Evolutionary conservation across 2,329 filamentous ascomycete species (phyloP).

Genomic region (Achaetomium macrosporum): DNA sequence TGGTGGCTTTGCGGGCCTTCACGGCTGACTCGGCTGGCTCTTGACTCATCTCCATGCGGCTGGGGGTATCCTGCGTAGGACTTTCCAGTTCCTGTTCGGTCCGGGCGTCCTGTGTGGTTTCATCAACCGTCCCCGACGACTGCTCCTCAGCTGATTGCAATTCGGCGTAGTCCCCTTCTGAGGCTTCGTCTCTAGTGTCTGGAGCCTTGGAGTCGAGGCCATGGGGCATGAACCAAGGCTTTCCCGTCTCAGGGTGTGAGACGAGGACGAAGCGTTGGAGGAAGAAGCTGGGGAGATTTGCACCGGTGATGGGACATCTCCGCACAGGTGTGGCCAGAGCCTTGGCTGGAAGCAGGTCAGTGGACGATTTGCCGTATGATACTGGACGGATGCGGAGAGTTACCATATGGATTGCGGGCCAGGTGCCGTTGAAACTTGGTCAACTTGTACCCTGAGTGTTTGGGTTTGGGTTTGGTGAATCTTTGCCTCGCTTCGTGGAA

Average conservation of each 20-base stretch:
- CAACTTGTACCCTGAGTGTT: conserved; percentile 27
- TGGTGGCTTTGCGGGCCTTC: conserved; percentile 6
- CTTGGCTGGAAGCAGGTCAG: conserved; percentile 40
- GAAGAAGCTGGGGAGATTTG: conserved; percentile 53
- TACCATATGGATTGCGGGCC: conserved; percentile 60
- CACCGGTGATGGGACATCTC: conserved; percentile 44
- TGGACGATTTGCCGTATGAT: neutral
- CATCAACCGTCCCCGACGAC: neutral
- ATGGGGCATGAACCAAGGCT: conserved; percentile 51
- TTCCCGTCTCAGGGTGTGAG: conserved; percentile 45
- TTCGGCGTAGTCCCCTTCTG: neutral
- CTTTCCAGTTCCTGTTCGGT: neutral
- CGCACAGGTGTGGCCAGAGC: conserved; percentile 58
- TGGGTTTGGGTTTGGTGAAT: conserved; percentile 33
- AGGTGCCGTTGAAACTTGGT: conserved; percentile 51
- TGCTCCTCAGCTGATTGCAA: neutral
- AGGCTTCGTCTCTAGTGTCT: neutral
- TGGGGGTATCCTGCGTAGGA: neutral
- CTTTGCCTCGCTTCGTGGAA: conserved; percentile 42
- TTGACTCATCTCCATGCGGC: neutral
- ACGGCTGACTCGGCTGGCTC: neutral
- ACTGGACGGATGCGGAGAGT: neutral
- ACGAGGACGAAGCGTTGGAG: conserved; percentile 56
- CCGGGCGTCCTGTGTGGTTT: neutral
- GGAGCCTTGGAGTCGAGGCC: conserved; percentile 15